Percentiles rank a stretch among this genome's conserved stretches.
phyloP scores from a whole-genome alignment of 2,329 filamentous ascomycete genomes.

The Aspergillus ibericus region DNA sequence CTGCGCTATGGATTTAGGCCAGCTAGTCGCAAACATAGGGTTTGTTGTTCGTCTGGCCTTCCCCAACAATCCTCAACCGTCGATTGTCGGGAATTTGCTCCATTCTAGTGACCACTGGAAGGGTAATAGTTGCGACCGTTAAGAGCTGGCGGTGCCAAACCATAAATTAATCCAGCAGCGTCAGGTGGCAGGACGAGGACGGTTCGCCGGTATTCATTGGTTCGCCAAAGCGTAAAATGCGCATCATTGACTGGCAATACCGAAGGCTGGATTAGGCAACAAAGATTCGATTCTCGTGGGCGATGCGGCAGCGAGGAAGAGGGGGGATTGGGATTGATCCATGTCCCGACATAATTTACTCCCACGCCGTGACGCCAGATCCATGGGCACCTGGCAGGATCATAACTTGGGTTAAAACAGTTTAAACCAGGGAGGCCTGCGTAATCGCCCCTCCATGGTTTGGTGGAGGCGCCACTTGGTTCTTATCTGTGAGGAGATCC shows the following conservation, averaged over 20 bases:
- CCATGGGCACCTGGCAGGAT: not conserved
- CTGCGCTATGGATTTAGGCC: not conserved
- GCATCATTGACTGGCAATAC: not conserved
- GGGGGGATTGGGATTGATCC: not conserved
- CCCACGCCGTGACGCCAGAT: not conserved
- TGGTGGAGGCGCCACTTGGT: not conserved
- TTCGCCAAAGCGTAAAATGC: not conserved
- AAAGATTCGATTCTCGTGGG: not conserved
- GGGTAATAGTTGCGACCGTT: not conserved
- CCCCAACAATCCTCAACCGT: not conserved
- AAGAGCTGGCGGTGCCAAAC: not conserved
- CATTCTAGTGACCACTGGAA: not conserved
- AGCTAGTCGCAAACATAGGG: not conserved
- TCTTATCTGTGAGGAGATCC: not conserved
- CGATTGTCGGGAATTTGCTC: not conserved
- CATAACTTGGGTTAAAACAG: not conserved
- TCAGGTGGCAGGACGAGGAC: not conserved
- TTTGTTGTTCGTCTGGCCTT: not conserved
- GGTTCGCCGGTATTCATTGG: not conserved
- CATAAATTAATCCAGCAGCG: not conserved
- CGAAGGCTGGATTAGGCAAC: not conserved
- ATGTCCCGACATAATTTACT: not conserved
- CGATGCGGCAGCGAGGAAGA: not conserved
- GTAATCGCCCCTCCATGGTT: constrained; percentile 2
- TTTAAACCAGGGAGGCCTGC: not conserved